phyloP scores from a whole-genome alignment of 2,329 filamentous ascomycete species.

The Thermothelomyces thermophilus region DNA sequence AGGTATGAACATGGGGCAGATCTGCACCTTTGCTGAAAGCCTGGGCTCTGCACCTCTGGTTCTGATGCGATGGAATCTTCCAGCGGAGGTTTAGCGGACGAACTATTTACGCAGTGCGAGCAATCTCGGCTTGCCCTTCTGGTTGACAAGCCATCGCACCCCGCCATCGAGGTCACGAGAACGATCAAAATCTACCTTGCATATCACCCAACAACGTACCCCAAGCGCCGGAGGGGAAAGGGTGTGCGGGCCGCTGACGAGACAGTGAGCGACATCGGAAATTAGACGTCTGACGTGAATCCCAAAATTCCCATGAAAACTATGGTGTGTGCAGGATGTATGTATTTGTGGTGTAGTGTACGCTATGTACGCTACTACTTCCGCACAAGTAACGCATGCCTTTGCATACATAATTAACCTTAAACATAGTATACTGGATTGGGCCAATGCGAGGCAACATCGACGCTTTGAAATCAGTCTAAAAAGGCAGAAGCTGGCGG shows the following conservation, averaged over 20 bases:
- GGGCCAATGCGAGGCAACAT: neutral
- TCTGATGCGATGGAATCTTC: neutral
- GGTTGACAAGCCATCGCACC: neutral
- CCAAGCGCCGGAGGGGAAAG: neutral
- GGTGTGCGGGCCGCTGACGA: no score
- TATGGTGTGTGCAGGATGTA: no score
- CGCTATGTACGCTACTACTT: no score
- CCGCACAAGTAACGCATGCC: no score
- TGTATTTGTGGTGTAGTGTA: no score
- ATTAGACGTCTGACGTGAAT: neutral
- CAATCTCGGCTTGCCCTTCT: slow-evolving; percentile 1
- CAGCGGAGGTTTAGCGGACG: neutral
- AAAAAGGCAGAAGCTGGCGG: neutral
- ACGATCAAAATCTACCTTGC: neutral
- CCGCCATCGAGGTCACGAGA: slow-evolving; percentile 3
- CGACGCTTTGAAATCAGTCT: neutral
- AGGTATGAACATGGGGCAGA: slow-evolving; percentile 1
- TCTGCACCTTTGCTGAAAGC: slow-evolving; percentile 2
- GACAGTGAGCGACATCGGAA: neutral
- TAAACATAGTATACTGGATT: neutral
- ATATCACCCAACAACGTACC: neutral
- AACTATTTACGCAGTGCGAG: neutral
- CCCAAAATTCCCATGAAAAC: no score
- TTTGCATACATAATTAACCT: no score
- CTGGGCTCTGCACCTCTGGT: slow-evolving; percentile 5